Evolutionary conservation across 2,329 filamentous ascomycete species (phyloP).

Genomic region (Elsinoe fawcettii): DNA sequence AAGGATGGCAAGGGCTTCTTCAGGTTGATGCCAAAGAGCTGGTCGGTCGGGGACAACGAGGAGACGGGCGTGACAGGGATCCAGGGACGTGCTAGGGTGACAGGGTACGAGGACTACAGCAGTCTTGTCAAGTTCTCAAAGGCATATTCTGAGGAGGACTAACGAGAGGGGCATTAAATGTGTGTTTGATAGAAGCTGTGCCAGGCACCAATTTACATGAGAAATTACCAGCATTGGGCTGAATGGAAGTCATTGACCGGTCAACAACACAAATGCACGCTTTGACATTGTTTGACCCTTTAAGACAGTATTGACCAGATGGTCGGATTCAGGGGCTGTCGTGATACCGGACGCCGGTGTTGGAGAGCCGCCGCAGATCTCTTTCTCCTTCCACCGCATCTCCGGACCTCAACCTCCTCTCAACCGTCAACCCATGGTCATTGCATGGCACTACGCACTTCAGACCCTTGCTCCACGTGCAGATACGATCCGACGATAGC

Average conservation of each 20-base stretch:
- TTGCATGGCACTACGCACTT: not conserved
- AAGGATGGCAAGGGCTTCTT: conserved; percentile 23
- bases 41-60: conserved; percentile 21
- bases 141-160: conserved; percentile 26
- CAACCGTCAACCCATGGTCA: not conserved
- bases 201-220: too few relatives aligned
- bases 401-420: conserved; percentile 7
- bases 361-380: conserved; percentile 14
- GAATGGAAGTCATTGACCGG: too few relatives aligned
- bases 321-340: not conserved
- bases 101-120: conserved; percentile 28
- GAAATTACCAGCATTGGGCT: too few relatives aligned
- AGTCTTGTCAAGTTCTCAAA: conserved; percentile 29
- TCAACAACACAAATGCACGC: too few relatives aligned
- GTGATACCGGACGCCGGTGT: conserved; percentile 9
- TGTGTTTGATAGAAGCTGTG: too few relatives aligned
- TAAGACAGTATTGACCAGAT: not conserved
- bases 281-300: too few relatives aligned
- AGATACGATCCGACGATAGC: not conserved
- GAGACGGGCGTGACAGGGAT: conserved; percentile 18
- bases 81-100: conserved; percentile 23
- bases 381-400: not conserved
- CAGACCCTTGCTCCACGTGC: not conserved
- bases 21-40: conserved; percentile 28
- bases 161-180: not conserved